A percentile compares a stretch with the other conserved stretches of the same genome.
These are phyloP conservation scores for Phytopythium boreale DNA, from an alignment of 352 stramenopile genomes.

Conservation along the genomic window DNA sequence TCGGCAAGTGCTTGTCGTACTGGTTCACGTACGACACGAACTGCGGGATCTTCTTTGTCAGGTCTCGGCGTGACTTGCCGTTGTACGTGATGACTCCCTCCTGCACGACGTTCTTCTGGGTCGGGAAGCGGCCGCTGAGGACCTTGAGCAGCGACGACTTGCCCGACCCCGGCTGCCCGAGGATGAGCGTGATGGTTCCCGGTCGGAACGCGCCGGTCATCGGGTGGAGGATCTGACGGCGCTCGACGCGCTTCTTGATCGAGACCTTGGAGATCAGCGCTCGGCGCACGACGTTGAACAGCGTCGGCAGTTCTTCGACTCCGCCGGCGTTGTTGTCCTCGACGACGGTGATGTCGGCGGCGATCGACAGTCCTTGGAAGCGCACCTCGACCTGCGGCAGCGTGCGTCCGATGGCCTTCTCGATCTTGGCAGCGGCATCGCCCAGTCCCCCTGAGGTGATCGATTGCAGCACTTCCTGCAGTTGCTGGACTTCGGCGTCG, in stretches of 20 bases:
- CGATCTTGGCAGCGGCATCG: conserved; percentile 9
- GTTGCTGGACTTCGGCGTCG: background rate
- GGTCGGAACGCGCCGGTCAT: conserved; percentile 22
- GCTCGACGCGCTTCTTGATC: conserved; percentile 25
- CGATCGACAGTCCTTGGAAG: conserved; percentile 27
- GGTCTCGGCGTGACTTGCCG: conserved; percentile 13
- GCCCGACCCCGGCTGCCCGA: conserved; percentile 19
- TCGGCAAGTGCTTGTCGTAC: conserved; percentile 44
- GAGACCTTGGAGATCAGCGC: background rate
- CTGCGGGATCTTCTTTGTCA: conserved; percentile 31
- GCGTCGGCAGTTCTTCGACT: conserved; percentile 27
- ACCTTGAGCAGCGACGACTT: conserved; percentile 28
- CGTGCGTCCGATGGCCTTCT: conserved; percentile 20
- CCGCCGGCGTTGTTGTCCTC: conserved; percentile 13
- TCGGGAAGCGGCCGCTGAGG: conserved; percentile 26
- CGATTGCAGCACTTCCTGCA: background rate
- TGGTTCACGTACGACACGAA: conserved; percentile 49
- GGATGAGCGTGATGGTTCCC: conserved; percentile 19
- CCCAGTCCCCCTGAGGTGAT: background rate
- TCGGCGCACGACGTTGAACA: conserved; percentile 16
- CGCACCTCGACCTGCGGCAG: conserved; percentile 31
- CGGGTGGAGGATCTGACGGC: conserved; percentile 30
- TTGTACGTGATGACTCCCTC: conserved; percentile 36
- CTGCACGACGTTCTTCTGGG: conserved; percentile 15
- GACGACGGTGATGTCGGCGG: conserved; percentile 21